Conservation (phyloP, 257 asterid genomes). For the Lycium barbarum region DNA sequence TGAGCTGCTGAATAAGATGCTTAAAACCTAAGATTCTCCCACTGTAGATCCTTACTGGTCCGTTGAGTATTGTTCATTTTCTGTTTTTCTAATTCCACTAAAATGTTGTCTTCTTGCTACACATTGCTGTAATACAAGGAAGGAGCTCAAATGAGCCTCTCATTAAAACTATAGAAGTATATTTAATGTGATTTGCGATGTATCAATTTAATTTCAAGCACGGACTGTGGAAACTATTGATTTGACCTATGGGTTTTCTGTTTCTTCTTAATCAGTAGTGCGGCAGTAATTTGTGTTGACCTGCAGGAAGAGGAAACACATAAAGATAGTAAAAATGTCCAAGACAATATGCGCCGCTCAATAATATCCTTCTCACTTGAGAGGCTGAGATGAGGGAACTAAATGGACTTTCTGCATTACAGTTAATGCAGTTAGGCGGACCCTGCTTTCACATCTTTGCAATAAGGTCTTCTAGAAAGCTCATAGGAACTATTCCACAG, state of each 20-base stretch:
- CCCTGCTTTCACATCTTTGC: conserved; percentile 7
- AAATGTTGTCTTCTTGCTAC: neutral
- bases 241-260: conserved; percentile 9
- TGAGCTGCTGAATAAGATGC: neutral
- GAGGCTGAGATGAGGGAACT: conserved; percentile 9
- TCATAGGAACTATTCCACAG: neutral
- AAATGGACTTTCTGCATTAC: neutral
- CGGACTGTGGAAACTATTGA: neutral
- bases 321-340: neutral
- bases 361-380: neutral
- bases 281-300: neutral
- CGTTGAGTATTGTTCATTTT: neutral
- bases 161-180: neutral
- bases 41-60: neutral
- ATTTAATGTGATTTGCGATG: neutral
- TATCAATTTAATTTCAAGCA: neutral
- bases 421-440: conserved; percentile 13
- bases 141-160: neutral
- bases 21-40: conserved; percentile 1
- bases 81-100: neutral
- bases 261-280: neutral
- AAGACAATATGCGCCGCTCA: neutral
- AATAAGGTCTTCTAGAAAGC: neutral
- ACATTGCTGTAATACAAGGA: neutral
- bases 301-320: conserved; percentile 9